Base-by-base conservation (phyloP, 345 rosid genomes). In the Anastatica hierochuntica region DNA sequence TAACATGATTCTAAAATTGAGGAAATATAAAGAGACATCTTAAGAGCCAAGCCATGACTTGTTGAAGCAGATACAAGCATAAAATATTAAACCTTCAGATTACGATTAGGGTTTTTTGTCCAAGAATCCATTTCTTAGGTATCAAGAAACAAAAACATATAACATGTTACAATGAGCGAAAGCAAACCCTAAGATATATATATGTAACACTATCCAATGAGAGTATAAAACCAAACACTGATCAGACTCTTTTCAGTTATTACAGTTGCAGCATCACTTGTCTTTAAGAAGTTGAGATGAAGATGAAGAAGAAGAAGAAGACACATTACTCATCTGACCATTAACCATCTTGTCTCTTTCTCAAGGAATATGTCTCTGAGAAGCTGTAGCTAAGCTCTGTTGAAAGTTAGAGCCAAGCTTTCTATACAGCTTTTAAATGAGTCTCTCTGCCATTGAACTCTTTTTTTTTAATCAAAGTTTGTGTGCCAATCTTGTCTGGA, bases 401-500 rank as follows among this genome's bases (percentile, higher is more conserved):
- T 64, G n/a, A 33, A 56, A 23, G 27, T 23, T 23, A 23, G 27
- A 23, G 27, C n/a, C n/a, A n/a, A n/a, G n/a, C n/a, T n/a, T n/a
- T n/a, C n/a, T n/a, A n/a, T n/a, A n/a, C n/a, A n/a, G n/a, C n/a
- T n/a, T n/a, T n/a, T n/a, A n/a, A n/a, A n/a, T n/a, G n/a, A n/a
- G n/a, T n/a, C n/a, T 24, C 27, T 30, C 21, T 57, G 44, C 33
- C 0, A 38, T 12, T 33, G 21, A 12, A 27, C 33, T 8, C n/a
- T n/a, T n/a, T n/a, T n/a, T n/a, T 40, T 3, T 21, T 33, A 30
- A 31, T 57, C 21, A 55, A 8, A 60, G 6, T 36, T 19, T 45
- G 58, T 67, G 66, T 0, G 68, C 70, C 74, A 85, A 70, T 55
- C 88, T 75, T 58, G 77, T 73, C 15, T 80, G 83, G 53, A 85